Evolutionary conservation across 257 asterid genomes (phyloP).

Genomic region (Fraxinus anomala): DNA sequence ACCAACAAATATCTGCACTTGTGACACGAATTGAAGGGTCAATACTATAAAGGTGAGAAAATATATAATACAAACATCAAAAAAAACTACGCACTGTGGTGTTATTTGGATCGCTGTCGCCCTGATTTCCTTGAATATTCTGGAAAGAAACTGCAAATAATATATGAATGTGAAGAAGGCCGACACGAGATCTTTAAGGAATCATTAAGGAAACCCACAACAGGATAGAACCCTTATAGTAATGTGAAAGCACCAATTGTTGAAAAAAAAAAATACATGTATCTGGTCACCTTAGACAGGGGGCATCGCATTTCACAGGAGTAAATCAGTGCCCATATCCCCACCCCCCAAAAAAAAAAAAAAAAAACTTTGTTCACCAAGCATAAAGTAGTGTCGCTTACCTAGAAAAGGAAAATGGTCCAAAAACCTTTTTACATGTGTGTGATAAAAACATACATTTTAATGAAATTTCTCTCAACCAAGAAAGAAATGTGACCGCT

Average conservation of each 20-base stretch:
- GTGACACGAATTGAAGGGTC: slow-evolving; percentile 13
- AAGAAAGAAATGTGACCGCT: neutral
- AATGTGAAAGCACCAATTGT: neutral
- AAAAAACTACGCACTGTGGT: slow-evolving; percentile 72
- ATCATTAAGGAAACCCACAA: neutral
- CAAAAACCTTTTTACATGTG: neutral
- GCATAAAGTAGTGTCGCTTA: neutral
- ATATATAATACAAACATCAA: slow-evolving; percentile 1
- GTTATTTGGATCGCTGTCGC: slow-evolving; percentile 88
- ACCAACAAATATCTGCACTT: slow-evolving; percentile 82
- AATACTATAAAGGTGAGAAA: slow-evolving; percentile 8
- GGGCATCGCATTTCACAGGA: neutral
- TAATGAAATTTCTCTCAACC: neutral
- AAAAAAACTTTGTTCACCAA: neutral
- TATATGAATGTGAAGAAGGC: slow-evolving; percentile 29
- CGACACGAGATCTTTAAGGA: neutral
- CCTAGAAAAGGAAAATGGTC: neutral
- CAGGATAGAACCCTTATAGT: neutral
- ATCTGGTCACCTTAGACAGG: neutral
- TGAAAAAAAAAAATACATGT: neutral
- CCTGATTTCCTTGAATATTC: slow-evolving; percentile 67
- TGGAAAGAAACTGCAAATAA: slow-evolving; percentile 70
- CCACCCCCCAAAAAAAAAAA: neutral
- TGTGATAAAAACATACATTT: neutral
- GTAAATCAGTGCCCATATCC: neutral